Evolutionary conservation across 345 rosid species (phyloP), one percentile per base, ranked within the genome.

Genomic region (Anacardium occidentale): DNA sequence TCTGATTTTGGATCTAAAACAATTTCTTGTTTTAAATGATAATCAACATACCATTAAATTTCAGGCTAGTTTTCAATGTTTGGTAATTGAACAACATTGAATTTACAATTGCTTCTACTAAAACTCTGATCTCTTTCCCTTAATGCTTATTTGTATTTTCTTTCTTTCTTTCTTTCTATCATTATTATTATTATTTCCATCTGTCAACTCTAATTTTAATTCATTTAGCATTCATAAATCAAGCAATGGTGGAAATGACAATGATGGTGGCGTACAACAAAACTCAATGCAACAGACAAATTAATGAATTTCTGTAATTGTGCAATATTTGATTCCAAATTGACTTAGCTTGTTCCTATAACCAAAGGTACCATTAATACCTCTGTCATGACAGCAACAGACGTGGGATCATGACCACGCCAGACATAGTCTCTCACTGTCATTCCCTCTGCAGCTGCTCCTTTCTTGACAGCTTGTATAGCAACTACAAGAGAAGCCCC

Each of bases 351-450:
- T 53, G 47, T 68, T 53, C 25, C 32, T 10, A 20, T 2, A 44
- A 26, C n/a, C 24, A 58, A 61, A 45, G 48, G 60, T 37, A 66
- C 21, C 37, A 42, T n/a, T 45, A 48, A 67, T 79, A 92, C 98
- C 96, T 92, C 98, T 40, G 98, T 92, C 98, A 94, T 94, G 76
- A 94, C 98, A 54, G 98, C 98, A 84, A 94, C 98, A 52, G 98
- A 86, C 42, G 98, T 94, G 56, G 98, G 98, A 84, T 94, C 98
- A 89, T 94, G 98, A 66, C 98, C 98, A 74, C 98, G 98, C 98
- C 98, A 94, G 44, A 94, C 76, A 76, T 86, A 94, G 71, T 94
- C 98, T 73, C 91, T 86, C 69, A 94, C 74, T 62, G 66, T 90
- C 98, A 94, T 92, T 67, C 98, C 98, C 78, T 94, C 98, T 69